Evolutionary conservation across 2,329 filamentous ascomycete genomes (phyloP), one percentile per base, ranked within the genome.

Genomic region (Atkinsonella hypoxylon): DNA sequence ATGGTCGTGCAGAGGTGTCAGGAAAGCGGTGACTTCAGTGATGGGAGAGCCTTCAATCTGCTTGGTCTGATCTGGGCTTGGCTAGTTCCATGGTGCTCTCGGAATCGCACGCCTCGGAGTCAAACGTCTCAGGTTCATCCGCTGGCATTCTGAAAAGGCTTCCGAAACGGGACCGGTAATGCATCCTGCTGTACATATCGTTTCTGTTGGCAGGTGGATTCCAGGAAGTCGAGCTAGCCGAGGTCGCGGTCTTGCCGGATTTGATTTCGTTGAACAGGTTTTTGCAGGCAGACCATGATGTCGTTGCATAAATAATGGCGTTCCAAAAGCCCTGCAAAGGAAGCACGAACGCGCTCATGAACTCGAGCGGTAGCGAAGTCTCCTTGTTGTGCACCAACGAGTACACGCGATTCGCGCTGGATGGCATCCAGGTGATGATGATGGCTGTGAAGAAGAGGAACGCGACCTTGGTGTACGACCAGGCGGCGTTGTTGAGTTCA

Each of bases 281-380:
- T 61, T 75, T 75, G 61, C 81, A 82, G 0, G 82, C 82, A 47
- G 76, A 67, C 73, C 81, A 79, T 6, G 83, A 87, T 1, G 85
- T 88, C 11, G 78, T 74, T 15, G 81, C 67, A 65, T 93, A 94
- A 57, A 94, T 88, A 52, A 86, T 65, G 17, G 82, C 79, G 63
- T 94, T 94, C 87, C 87, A 93, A 59, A 90, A 86, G 0, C 88
- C 88, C 62, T 94, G 88, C 0, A 89, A 74, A 0, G 88, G 87
- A 9, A 94, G 74, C 1, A 93, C 87, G 40, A 88, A 75, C 0
- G 85, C 81, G 20, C 84, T 83, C 56, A 82, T 77, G 56, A 85
- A 81, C 58, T 87, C 81, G 22, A 93, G 76, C 0, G 74, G 70
- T 30, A 82, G 74, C 8, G 72, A 75, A 0, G 75, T 67, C 4